Conservation (phyloP, 441 rosid genomes). For the Gossypium aridum region DNA sequence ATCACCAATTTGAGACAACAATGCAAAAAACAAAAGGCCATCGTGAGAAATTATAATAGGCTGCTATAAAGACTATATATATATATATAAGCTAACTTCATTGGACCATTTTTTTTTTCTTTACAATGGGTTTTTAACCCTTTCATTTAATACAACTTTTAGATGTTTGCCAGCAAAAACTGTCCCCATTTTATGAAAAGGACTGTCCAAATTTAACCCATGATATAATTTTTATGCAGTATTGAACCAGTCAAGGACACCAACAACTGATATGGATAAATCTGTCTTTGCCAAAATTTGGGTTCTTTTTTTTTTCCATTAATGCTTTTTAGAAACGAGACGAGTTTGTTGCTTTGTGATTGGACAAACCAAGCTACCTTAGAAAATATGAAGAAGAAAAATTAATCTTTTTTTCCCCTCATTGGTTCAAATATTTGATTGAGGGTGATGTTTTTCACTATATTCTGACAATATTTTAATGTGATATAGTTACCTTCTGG, state of each 20-base stretch:
- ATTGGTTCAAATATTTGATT: neutral
- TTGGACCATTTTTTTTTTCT: neutral
- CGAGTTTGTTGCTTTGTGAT: neutral
- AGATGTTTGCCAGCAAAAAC: neutral
- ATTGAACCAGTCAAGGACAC: neutral
- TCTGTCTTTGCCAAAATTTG: neutral
- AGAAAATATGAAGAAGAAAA: neutral
- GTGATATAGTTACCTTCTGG: neutral
- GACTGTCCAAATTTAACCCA: neutral
- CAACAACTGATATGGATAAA: neutral
- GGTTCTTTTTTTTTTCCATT: neutral
- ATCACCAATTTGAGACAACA: neutral
- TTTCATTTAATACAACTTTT: slow-evolving; percentile 14
- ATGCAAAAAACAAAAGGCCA: too few relatives aligned
- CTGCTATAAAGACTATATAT: too few relatives aligned
- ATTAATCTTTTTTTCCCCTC: neutral
- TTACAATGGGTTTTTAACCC: neutral
- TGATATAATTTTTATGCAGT: neutral
- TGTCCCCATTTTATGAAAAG: slow-evolving; percentile 5
- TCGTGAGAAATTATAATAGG: too few relatives aligned
- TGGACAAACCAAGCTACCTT: neutral
- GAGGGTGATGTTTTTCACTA: slow-evolving; percentile 2
- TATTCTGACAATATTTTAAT: neutral
- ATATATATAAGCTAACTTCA: neutral
- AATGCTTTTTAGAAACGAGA: neutral